A percentile compares a stretch with the other conserved stretches of the same genome.
phyloP scores from a whole-genome alignment of 176 grass and related monocot genomes.

The Stipa capillata region DNA sequence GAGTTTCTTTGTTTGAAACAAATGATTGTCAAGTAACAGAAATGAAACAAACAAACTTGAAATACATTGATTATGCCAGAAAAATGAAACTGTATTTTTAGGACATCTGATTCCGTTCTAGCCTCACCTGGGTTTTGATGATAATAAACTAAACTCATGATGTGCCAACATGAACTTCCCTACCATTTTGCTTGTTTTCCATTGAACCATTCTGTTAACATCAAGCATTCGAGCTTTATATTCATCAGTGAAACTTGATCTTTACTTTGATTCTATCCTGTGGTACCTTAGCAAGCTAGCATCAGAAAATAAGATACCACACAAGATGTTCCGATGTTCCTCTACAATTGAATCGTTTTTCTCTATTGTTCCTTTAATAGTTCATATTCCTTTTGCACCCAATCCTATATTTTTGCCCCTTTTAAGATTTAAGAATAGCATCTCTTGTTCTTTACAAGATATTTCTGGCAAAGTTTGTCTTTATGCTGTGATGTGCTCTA shows the following conservation, averaged over 20 bases:
- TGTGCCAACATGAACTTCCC: too few species aligned
- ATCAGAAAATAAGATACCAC: background rate
- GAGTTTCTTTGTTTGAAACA: background rate
- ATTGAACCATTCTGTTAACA: background rate
- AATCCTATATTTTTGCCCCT: background rate
- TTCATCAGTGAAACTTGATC: background rate
- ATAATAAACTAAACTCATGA: too few species aligned
- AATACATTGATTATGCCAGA: background rate
- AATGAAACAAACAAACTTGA: background rate
- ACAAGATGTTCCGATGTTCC: background rate
- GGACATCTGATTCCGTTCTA: background rate
- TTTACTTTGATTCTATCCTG: background rate
- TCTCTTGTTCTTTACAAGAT: conserved; percentile 1
- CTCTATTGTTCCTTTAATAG: background rate
- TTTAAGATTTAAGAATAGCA: background rate
- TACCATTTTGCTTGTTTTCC: background rate
- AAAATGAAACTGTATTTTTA: background rate
- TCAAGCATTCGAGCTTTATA: background rate
- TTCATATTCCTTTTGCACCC: background rate
- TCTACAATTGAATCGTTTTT: background rate
- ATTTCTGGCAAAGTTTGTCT: background rate
- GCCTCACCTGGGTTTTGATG: too few species aligned
- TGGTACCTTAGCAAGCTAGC: background rate
- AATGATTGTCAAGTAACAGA: too few species aligned
- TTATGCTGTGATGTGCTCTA: background rate